phyloP scores from a whole-genome alignment of 805 yeast species.

The Kluyveromyces nonfermentans region DNA sequence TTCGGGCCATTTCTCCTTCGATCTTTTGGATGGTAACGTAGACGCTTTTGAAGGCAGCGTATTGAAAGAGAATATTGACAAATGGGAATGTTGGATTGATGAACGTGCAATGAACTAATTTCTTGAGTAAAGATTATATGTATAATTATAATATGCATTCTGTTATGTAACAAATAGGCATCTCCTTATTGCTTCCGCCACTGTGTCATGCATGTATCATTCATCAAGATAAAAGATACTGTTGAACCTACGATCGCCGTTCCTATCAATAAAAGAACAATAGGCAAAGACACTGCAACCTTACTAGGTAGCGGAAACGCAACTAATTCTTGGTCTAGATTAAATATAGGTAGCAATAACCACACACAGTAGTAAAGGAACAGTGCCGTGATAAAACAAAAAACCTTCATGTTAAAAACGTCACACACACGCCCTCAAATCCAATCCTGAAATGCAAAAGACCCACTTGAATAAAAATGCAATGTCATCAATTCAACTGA shows the following conservation, averaged over 20 bases:
- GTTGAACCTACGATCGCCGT: conserved; percentile 22
- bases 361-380: conserved; percentile 23
- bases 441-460: no score
- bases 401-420: conserved; percentile 16
- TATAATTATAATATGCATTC: background rate
- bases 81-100: conserved; percentile 74
- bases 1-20: conserved; percentile 47
- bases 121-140: background rate
- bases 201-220: background rate
- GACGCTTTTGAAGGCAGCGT: conserved; percentile 70
- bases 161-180: background rate
- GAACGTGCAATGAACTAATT: conserved; percentile 53
- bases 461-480: no score
- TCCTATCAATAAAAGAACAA: conserved; percentile 20
- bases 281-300: conserved; percentile 26
- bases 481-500: no score
- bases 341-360: conserved; percentile 27
- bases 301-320: conserved; percentile 25
- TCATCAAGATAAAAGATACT: conserved; percentile 5
- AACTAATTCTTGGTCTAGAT: conserved; percentile 11
- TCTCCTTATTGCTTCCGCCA: background rate
- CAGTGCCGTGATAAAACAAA: conserved; percentile 12
- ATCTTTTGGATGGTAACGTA: conserved; percentile 60
- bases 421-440: background rate
- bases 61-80: conserved; percentile 40